Conservation (phyloP, 169 alveolate species). For the Theileria orientalis region DNA sequence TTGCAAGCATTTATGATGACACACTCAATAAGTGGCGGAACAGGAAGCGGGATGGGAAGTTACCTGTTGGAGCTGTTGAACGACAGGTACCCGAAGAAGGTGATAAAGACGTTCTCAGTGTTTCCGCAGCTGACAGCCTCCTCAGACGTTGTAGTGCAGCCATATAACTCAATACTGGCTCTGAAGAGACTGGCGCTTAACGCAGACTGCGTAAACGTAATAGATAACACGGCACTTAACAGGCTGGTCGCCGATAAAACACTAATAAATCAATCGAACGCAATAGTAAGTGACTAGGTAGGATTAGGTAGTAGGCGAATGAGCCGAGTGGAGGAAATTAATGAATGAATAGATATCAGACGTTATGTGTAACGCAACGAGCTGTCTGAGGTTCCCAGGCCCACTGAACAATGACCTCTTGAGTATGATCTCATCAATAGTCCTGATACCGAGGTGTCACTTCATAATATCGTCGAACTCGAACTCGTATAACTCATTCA, state of each 20-base stretch:
- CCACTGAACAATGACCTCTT: constrained; percentile 96
- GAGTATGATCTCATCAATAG: constrained; percentile 94
- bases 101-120: constrained; percentile 85
- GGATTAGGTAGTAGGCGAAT: background rate
- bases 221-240: constrained; percentile 97
- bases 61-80: constrained; percentile 92
- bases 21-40: constrained; percentile 98
- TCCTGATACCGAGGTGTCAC: constrained; percentile 98
- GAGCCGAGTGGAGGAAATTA: background rate
- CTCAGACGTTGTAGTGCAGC: constrained; percentile 98
- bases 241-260: constrained; percentile 90
- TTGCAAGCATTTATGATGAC: constrained; percentile 96
- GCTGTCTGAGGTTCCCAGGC: constrained; percentile 94
- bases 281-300: constrained; percentile 21
- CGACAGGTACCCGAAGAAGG: constrained; percentile 93
- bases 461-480: constrained; percentile 94
- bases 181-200: constrained; percentile 85
- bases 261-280: constrained; percentile 76
- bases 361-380: constrained; percentile 76
- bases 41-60: constrained; percentile 99
- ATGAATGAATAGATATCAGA: constrained; percentile 58
- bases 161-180: constrained; percentile 95
- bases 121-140: constrained; percentile 92
- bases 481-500: too few species aligned
- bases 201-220: constrained; percentile 96